phyloP scores from a whole-genome alignment of 192 early-diverging fungal genomes.

The Backusella morwellensis region DNA sequence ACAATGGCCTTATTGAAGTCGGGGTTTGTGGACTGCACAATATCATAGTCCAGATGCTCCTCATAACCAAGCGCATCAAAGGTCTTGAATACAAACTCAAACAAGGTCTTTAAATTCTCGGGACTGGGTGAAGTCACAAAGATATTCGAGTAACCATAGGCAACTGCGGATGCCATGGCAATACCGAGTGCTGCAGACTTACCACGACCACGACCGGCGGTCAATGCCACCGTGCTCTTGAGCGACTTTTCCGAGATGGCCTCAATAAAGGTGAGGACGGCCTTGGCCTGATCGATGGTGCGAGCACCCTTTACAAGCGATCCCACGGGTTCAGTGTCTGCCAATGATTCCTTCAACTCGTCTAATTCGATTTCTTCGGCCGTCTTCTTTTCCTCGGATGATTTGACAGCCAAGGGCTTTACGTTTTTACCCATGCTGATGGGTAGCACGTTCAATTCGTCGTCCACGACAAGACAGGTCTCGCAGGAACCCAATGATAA shows the following conservation, averaged over 20 bases:
- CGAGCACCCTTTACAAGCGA: conserved; percentile 74
- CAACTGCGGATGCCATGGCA: conserved; percentile 91
- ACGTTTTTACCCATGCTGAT: conserved; percentile 92
- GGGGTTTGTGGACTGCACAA: conserved; percentile 96
- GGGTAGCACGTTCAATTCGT: conserved; percentile 97
- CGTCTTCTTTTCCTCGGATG: conserved; percentile 44
- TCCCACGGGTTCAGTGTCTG: conserved; percentile 90
- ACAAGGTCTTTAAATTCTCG: conserved; percentile 97
- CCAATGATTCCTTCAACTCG: conserved; percentile 83
- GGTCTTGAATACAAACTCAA: conserved; percentile 97
- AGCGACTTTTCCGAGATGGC: conserved; percentile 94
- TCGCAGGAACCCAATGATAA: conserved; percentile 88
- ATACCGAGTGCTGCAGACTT: conserved; percentile 97
- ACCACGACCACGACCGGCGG: conserved; percentile 94
- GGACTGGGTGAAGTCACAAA: conserved; percentile 98
- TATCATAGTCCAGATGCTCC: conserved; percentile 98
- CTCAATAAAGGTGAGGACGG: conserved; percentile 95
- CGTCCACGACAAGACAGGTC: conserved; percentile 92
- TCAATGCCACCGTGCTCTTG: conserved; percentile 88
- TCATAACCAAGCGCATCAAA: conserved; percentile 98
- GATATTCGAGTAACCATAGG: conserved; percentile 98
- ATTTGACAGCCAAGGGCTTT: conserved; percentile 75
- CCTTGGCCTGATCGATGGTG: conserved; percentile 96
- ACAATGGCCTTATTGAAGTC: conserved; percentile 96
- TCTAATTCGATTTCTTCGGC: conserved; percentile 64